A percentile compares a stretch with the other conserved stretches of the same genome.
Conservation (phyloP, 2,329 filamentous ascomycete genomes). For the Chrysosporium queenslandicum region DNA sequence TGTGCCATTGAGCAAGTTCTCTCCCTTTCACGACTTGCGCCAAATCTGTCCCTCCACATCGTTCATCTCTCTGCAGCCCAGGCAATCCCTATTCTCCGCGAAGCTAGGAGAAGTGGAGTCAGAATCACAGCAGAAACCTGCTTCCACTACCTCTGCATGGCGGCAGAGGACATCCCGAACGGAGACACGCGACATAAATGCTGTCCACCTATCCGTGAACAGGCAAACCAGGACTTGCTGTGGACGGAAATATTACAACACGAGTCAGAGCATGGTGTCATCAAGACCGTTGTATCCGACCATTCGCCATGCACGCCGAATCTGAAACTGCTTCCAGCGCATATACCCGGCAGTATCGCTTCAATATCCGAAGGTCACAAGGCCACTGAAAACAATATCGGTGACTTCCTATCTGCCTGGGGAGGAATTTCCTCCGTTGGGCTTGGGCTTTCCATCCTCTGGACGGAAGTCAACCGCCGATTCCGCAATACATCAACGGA, state of each 20-base stretch:
- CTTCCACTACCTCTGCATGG: slow-evolving; percentile 84
- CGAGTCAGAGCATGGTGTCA: slow-evolving; percentile 59
- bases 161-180: slow-evolving; percentile 68
- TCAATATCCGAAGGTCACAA: slow-evolving; percentile 18
- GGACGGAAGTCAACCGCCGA: slow-evolving; percentile 57
- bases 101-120: slow-evolving; percentile 61
- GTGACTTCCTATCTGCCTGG: slow-evolving; percentile 95
- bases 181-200: slow-evolving; percentile 92
- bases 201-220: slow-evolving; percentile 79
- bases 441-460: slow-evolving; percentile 79
- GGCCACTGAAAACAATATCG: slow-evolving; percentile 37
- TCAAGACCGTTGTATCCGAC: slow-evolving; percentile 85
- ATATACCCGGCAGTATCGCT: slow-evolving; percentile 47
- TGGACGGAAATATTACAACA: slow-evolving; percentile 65
- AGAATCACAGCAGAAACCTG: slow-evolving; percentile 91
- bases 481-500: slow-evolving; percentile 34
- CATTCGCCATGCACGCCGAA: slow-evolving; percentile 95
- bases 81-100: slow-evolving; percentile 68
- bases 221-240: slow-evolving; percentile 70
- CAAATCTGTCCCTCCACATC: slow-evolving; percentile 77
- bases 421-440: slow-evolving; percentile 92
- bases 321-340: slow-evolving; percentile 71
- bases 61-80: slow-evolving; percentile 86
- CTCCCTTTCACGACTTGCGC: slow-evolving; percentile 67
- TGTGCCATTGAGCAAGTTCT: slow-evolving; percentile 83